Conservation (phyloP, 495 filamentous ascomycete genomes). For the Beverwykella pulmonaria region DNA sequence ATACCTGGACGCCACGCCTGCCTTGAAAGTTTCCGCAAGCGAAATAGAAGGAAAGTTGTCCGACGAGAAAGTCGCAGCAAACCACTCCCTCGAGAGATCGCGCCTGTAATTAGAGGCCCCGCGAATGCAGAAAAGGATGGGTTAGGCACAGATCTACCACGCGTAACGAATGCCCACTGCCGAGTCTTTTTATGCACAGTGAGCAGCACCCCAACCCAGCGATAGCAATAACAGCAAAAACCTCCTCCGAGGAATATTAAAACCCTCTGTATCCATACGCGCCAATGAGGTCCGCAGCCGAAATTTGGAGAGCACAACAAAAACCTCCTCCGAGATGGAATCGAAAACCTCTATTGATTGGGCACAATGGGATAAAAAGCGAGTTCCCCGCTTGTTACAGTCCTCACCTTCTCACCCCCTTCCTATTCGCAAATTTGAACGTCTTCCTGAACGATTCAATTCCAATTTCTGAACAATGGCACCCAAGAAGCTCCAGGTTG, state of each 20-base stretch:
- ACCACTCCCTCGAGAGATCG: neutral
- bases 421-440: neutral
- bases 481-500: slow-evolving; percentile 31
- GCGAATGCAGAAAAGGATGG: neutral
- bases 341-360: slow-evolving; percentile 1
- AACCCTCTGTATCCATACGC: neutral
- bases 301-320: neutral
- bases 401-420: neutral
- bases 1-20: neutral
- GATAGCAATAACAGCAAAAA: neutral
- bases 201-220: too few relatives aligned
- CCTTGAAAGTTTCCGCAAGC: neutral
- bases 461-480: slow-evolving; percentile 7
- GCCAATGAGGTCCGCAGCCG: neutral
- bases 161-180: too few relatives aligned
- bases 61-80: neutral
- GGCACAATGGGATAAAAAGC: slow-evolving; percentile 1
- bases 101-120: neutral
- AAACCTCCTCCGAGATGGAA: neutral
- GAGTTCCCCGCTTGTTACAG: neutral
- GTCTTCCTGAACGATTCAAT: neutral
- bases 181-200: too few relatives aligned
- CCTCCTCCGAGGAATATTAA: slow-evolving; percentile 3
- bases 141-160: neutral
- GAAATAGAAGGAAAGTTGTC: neutral